Evolutionary conservation across 495 filamentous ascomycete genomes (phyloP).

Genomic region (Xylaria curta): DNA sequence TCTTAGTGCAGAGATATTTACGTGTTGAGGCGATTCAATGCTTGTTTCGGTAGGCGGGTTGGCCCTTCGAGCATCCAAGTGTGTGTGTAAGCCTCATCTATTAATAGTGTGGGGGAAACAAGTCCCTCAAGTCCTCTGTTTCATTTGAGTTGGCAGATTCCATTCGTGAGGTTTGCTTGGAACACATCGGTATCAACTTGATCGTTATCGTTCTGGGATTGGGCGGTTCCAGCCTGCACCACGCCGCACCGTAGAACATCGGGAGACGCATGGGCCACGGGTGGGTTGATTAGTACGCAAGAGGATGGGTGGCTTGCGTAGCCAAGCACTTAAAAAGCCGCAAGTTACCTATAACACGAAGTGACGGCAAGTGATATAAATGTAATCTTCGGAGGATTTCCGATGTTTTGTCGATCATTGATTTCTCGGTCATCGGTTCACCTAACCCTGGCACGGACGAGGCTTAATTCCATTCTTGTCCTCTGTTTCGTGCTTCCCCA

Average conservation of each 20-base stretch:
- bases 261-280: conserved; percentile 6
- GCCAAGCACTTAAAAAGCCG: conserved; percentile 18
- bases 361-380: conserved; percentile 1
- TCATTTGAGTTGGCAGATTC: background rate
- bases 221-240: background rate
- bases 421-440: background rate
- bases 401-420: conserved; percentile 20
- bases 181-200: background rate
- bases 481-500: background rate
- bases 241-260: background rate
- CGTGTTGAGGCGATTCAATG: background rate
- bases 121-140: background rate
- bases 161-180: background rate
- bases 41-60: background rate
- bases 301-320: conserved; percentile 12
- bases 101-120: conserved; percentile 6
- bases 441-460: background rate
- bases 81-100: conserved; percentile 16
- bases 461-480: background rate
- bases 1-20: background rate
- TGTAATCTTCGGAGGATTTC: conserved; percentile 16
- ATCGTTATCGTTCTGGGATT: background rate
- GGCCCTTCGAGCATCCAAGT: background rate
- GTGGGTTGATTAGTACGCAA: background rate
- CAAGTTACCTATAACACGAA: background rate